Evolutionary conservation across 768 basidiomycete genomes (phyloP).

Genomic region (Russula vinacea): DNA sequence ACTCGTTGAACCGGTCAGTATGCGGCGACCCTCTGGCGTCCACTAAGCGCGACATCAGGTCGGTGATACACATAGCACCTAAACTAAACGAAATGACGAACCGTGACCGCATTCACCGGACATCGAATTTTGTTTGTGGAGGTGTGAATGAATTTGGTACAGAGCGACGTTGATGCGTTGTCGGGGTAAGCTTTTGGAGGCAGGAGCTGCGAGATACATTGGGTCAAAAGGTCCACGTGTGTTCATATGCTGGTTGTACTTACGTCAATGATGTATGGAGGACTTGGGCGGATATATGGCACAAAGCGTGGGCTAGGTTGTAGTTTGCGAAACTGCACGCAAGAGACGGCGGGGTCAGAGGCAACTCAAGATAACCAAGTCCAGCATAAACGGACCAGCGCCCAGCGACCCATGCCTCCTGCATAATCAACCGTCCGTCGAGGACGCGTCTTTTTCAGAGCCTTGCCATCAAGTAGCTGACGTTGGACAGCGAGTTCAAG

Average conservation of each 20-base stretch:
- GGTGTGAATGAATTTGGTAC: slow-evolving; percentile 96
- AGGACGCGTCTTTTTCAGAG: slow-evolving; percentile 88
- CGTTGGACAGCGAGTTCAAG: slow-evolving; percentile 73
- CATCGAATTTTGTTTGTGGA: slow-evolving; percentile 98
- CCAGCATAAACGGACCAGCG: slow-evolving; percentile 48
- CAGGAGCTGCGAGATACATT: slow-evolving; percentile 60
- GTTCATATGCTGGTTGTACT: slow-evolving; percentile 34
- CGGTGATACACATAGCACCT: neutral
- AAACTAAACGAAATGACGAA: slow-evolving; percentile 43
- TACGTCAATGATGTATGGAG: slow-evolving; percentile 89
- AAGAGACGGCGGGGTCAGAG: slow-evolving; percentile 3
- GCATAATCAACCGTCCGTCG: slow-evolving; percentile 94
- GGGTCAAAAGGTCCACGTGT: slow-evolving; percentile 21
- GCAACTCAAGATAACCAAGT: neutral
- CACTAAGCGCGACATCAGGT: slow-evolving; percentile 52
- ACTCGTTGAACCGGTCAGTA: slow-evolving; percentile 92
- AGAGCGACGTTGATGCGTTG: slow-evolving; percentile 89
- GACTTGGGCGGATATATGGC: slow-evolving; percentile 76
- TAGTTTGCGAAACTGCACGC: slow-evolving; percentile 61
- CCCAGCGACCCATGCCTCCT: slow-evolving; percentile 84
- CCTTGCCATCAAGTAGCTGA: slow-evolving; percentile 73
- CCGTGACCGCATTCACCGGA: slow-evolving; percentile 93
- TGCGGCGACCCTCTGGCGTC: slow-evolving; percentile 93
- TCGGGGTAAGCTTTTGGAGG: slow-evolving; percentile 90
- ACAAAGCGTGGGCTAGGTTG: slow-evolving; percentile 76